Base-by-base conservation (phyloP, 1,139 yeast genomes). In the Geotrichum phurueaensis region DNA sequence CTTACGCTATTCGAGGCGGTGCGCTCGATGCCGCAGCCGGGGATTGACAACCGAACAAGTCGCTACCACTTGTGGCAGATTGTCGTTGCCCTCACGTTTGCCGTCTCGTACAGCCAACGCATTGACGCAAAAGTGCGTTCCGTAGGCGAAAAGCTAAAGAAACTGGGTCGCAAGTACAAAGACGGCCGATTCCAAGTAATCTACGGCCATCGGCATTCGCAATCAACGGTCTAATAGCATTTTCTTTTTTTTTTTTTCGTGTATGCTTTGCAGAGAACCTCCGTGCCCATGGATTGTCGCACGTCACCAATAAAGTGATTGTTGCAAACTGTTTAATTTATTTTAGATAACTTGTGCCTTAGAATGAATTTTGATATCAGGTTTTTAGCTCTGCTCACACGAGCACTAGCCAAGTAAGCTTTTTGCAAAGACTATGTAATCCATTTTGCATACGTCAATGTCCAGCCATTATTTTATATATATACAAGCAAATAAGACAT, bases 91-190 rank as follows among this genome's bases (percentile, higher is more conserved):
- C 20, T 56, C 10, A 61, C 63, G 10, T 48, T 61, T 39, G 63
- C 63, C 12, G 61, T 61, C 13, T 49, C 61, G 7, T 61, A 61
- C 50, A 53, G 58, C 36, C 63, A 58, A 23, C 51, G 60, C 5
- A 58, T 53, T 13, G 63, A 61, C n/a, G 22, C n/a, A 18, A 61
- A 61, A 48, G 60, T 56, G 23, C 51, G 52, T 18, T 53, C 59
- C 13, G 53, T 61, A 5, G 56, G 51, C 5, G 50, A 47, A 51
- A 53, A 50, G 36, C 43, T 61, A 43, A 58, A 58, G 25, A 50
- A 56, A 15, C 25, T 61, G 12, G 63, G 63, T 7, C 53, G 61
- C 31, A 58, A 58, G 54, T 61, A 58, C 36, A 45, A 56, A 27
- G 59, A 61, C 18, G 59, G 58, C 2, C 47, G 58, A 25, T 22